These are phyloP conservation scores for Phaffomyces opuntiae DNA, from an alignment of 805 yeast species.

Conservation along the genomic window DNA sequence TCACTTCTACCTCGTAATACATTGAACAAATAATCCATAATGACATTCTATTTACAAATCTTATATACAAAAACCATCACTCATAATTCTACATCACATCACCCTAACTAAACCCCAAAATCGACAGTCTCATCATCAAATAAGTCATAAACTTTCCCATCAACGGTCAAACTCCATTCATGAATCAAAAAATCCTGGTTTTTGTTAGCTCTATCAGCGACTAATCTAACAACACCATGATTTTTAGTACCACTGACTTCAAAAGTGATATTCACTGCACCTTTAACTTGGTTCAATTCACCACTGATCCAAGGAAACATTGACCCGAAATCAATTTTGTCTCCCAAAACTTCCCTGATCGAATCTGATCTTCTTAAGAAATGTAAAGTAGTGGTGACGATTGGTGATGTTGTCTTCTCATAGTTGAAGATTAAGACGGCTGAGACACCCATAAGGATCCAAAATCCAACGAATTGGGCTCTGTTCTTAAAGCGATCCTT, in stretches of 20 bases:
- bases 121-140: slow-evolving; percentile 38
- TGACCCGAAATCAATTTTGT: slow-evolving; percentile 64
- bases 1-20: neutral
- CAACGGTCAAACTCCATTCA: slow-evolving; percentile 53
- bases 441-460: slow-evolving; percentile 45
- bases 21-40: too few relatives aligned
- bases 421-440: slow-evolving; percentile 77
- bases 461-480: slow-evolving; percentile 48
- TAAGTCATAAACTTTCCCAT: slow-evolving; percentile 40
- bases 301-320: slow-evolving; percentile 90
- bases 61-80: neutral
- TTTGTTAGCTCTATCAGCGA: slow-evolving; percentile 62
- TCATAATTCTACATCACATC: neutral
- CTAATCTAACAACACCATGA: slow-evolving; percentile 50
- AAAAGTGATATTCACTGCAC: slow-evolving; percentile 69
- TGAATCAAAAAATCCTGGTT: slow-evolving; percentile 50
- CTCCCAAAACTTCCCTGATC: slow-evolving; percentile 63
- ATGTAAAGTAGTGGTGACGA: slow-evolving; percentile 80
- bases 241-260: slow-evolving; percentile 60
- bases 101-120: slow-evolving; percentile 16
- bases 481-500: slow-evolving; percentile 45
- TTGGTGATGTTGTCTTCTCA: slow-evolving; percentile 86
- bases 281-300: slow-evolving; percentile 73
- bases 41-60: neutral
- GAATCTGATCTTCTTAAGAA: slow-evolving; percentile 68